A percentile compares a stretch with the other conserved stretches of the same genome.
These are phyloP conservation scores for Cladosporium sp. DNA, from an alignment of 2,329 filamentous ascomycete genomes.

Conservation along the genomic window DNA sequence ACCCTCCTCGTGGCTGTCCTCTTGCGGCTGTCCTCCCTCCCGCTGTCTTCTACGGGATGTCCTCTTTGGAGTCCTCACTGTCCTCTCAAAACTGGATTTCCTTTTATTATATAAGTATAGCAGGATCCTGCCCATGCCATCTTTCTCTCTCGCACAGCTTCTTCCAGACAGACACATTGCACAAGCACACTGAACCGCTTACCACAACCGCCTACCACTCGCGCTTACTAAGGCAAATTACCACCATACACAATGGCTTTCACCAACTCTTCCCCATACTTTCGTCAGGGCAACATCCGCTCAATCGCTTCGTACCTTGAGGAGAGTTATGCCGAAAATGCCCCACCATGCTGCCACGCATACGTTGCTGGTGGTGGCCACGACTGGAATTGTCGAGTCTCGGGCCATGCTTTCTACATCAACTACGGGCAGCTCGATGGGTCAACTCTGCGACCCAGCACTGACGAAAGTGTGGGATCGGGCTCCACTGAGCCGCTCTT, in stretches of 20 bases:
- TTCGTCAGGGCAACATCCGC: not conserved
- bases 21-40: not conserved
- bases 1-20: not conserved
- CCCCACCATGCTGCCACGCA: not conserved
- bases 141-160: not conserved
- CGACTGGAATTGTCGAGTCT: not conserved
- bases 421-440: not conserved
- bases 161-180: not conserved
- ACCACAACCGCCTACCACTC: not conserved
- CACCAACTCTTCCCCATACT: not conserved
- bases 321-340: not conserved
- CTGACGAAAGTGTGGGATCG: not conserved
- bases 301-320: not conserved
- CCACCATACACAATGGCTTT: not conserved
- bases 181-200: not conserved
- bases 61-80: not conserved
- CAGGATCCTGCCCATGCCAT: not conserved
- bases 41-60: not conserved
- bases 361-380: not conserved
- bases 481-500: not conserved
- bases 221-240: not conserved
- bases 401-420: constrained; percentile 1
- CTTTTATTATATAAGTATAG: not conserved
- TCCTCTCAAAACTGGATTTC: not conserved
- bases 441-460: not conserved